These are phyloP conservation scores for Lactifluus echinatus DNA, from an alignment of 768 basidiomycete genomes.

Conservation along the genomic window DNA sequence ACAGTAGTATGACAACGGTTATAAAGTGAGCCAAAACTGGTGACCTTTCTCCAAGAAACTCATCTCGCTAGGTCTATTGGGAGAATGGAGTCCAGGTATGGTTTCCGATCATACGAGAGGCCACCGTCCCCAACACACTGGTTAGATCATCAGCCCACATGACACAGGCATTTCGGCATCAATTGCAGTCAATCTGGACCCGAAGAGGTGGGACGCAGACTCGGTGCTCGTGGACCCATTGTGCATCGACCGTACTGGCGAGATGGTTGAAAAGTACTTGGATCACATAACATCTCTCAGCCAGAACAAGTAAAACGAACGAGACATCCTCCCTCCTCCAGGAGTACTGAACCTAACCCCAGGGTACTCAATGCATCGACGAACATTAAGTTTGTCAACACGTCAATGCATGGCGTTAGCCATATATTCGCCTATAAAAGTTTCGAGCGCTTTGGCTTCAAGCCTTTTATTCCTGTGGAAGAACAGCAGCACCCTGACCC, in stretches of 20 bases:
- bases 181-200: constrained; percentile 54
- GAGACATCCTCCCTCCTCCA: neutral
- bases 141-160: constrained; percentile 76
- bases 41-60: neutral
- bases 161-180: constrained; percentile 65
- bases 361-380: constrained; percentile 33
- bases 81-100: constrained; percentile 76
- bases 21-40: constrained; percentile 45
- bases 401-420: constrained; percentile 87
- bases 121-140: constrained; percentile 9
- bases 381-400: constrained; percentile 64
- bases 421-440: constrained; percentile 51
- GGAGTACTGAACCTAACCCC: neutral
- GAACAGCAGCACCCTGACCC: constrained; percentile 72
- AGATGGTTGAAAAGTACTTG: constrained; percentile 55
- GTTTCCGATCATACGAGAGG: neutral
- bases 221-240: constrained; percentile 34
- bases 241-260: constrained; percentile 48
- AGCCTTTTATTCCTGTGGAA: constrained; percentile 48
- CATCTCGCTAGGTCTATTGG: constrained; percentile 64
- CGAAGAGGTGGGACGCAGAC: constrained; percentile 36
- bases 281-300: constrained; percentile 28
- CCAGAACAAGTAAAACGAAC: constrained; percentile 11
- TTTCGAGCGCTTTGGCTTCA: constrained; percentile 52
- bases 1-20: constrained; percentile 73